A percentile compares a stretch with the other conserved stretches of the same genome.
Evolutionary conservation across 805 yeast genomes (phyloP).

Genomic region (Saturnispora galanensis): DNA sequence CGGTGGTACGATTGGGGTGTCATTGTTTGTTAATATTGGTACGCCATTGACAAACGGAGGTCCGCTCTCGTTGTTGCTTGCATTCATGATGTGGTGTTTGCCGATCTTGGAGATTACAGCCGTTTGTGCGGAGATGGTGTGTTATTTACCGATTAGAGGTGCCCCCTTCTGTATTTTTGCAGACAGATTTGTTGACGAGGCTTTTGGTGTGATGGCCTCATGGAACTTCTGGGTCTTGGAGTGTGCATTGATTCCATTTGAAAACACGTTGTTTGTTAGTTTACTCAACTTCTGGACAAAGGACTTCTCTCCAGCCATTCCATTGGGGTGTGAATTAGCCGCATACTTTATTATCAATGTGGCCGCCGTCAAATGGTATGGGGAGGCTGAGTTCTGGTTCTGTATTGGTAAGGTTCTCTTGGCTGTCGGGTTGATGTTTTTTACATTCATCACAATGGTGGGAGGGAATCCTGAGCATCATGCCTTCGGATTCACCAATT

Average conservation of each 20-base stretch:
- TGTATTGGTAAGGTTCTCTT: constrained; percentile 38
- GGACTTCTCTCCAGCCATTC: constrained; percentile 39
- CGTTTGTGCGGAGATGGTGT: constrained; percentile 36
- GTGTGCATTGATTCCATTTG: constrained; percentile 40
- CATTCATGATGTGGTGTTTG: constrained; percentile 32
- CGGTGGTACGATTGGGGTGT: constrained; percentile 42
- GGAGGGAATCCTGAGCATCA: constrained; percentile 47
- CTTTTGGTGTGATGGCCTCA: constrained; percentile 35
- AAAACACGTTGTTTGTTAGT: constrained; percentile 40
- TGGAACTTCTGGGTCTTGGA: constrained; percentile 42
- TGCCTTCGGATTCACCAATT: constrained; percentile 45
- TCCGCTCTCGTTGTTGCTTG: constrained; percentile 31
- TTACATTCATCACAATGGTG: constrained; percentile 44
- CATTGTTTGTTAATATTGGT: constrained; percentile 36
- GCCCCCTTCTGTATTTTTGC: constrained; percentile 39
- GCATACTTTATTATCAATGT: constrained; percentile 34
- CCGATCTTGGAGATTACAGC: constrained; percentile 34
- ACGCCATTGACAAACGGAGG: constrained; percentile 32
- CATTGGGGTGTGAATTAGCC: constrained; percentile 34
- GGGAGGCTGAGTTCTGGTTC: constrained; percentile 42
- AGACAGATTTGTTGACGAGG: constrained; percentile 36
- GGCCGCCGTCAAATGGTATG: constrained; percentile 39
- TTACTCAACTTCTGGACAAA: constrained; percentile 45
- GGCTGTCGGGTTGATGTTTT: constrained; percentile 38
- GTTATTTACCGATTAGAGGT: constrained; percentile 33